Base-by-base conservation (phyloP, 768 basidiomycete species). In the Agaricus subrufescens region DNA sequence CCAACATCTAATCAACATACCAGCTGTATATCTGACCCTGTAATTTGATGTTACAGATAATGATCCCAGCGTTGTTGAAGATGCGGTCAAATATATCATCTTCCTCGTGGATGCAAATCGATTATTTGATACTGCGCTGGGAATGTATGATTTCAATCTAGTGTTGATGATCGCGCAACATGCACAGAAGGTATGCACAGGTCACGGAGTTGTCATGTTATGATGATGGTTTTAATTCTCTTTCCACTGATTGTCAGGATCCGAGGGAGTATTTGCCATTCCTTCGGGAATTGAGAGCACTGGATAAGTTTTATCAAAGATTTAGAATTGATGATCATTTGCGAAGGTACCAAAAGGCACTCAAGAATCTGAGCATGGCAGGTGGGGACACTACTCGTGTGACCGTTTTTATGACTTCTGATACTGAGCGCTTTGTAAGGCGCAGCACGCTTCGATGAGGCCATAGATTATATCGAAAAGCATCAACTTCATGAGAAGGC, bases 81-180 rank as follows among this genome's bases (percentile, higher is more conserved):
- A 98, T 57, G 97, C 97, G 5, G 90, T 98, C 64, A 98, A 95
- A 67, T 99, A 98, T 66, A 88, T 98, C 67, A 98, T 98, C 68
- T 99, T 98, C 78, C 82, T 99, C 31, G 92, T 94, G 19, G 93
- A 98, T 62, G 94, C 94, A 0, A 85, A 98, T 63, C 78, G 79
- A 45, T 79, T 99, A 3, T 98, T 96, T 72, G 86, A 98, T 67
- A 89, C 91, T 10, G 97, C 97, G 1, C 80, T 99, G 31, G 97
- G 97, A 19, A 98, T 98, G 94, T 99, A 99, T 66, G 94, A 99
- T 70, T 98, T 98, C 73, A 86, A 91, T 29, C 75, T 99, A 15
- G 96, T 98, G 6, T 75, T 98, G 25, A 87, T 98, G 87, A 83
- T 99, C 42, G 95, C 97, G 1, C 97, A 98, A 66, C 89, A 97